Conservation (phyloP, 495 filamentous ascomycete species). For the Letharia lupina region DNA sequence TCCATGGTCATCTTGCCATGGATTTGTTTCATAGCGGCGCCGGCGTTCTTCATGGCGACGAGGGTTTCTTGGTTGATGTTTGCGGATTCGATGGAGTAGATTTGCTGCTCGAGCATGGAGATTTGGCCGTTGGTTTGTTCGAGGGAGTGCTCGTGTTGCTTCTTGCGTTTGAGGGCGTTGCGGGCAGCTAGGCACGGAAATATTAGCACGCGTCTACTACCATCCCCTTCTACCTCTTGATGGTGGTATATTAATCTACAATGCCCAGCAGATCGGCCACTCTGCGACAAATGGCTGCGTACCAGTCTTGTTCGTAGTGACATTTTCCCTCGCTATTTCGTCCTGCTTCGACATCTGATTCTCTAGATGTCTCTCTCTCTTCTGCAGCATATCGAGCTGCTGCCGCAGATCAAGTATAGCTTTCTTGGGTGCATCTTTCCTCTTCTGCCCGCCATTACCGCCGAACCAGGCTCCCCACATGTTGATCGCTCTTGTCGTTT, state of each 20-base stretch:
- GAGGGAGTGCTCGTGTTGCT: slow-evolving; percentile 80
- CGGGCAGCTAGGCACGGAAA: slow-evolving; percentile 59
- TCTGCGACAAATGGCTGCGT: slow-evolving; percentile 29
- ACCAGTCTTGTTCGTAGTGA: slow-evolving; percentile 87
- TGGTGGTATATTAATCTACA: background rate
- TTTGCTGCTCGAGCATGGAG: slow-evolving; percentile 85
- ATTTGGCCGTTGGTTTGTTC: slow-evolving; percentile 86
- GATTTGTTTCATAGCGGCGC: slow-evolving; percentile 82
- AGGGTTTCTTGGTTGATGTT: slow-evolving; percentile 98
- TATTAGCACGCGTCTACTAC: background rate
- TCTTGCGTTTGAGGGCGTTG: slow-evolving; percentile 88
- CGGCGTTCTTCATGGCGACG: slow-evolving; percentile 83
- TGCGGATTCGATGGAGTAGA: slow-evolving; percentile 92
- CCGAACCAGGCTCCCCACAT: slow-evolving; percentile 77
- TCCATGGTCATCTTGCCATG: slow-evolving; percentile 84
- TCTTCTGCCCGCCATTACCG: slow-evolving; percentile 68
- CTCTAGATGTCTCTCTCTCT: slow-evolving; percentile 85
- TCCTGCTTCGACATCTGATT: slow-evolving; percentile 92
- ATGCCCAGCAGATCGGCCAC: background rate
- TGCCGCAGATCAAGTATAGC: slow-evolving; percentile 82
- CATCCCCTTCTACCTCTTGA: background rate
- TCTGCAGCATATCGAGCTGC: slow-evolving; percentile 95
- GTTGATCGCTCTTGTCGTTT: slow-evolving; percentile 18
- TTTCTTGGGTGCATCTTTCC: slow-evolving; percentile 92
- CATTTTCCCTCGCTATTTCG: slow-evolving; percentile 78